These are phyloP conservation scores for Adansonia gregorii DNA, from an alignment of 441 rosid genomes.

Conservation along the genomic window DNA sequence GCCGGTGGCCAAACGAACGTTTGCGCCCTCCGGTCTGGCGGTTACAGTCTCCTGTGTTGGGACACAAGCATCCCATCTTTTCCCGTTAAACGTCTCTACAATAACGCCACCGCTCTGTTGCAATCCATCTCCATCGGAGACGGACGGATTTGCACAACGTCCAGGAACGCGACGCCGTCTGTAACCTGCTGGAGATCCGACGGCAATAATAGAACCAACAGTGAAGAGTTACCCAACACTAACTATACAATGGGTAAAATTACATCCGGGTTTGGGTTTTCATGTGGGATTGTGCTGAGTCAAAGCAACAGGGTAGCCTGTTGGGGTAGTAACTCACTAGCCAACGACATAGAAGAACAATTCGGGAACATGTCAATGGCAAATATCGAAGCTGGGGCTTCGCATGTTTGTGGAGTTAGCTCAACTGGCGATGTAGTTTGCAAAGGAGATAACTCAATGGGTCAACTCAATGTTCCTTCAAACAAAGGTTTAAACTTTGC, in stretches of 20 bases:
- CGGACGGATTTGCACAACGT: slow-evolving; percentile 64
- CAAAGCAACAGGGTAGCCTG: slow-evolving; percentile 42
- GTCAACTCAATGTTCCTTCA: slow-evolving; percentile 55
- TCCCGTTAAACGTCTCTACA: slow-evolving; percentile 56
- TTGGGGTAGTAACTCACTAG: slow-evolving; percentile 59
- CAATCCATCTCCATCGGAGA: slow-evolving; percentile 64
- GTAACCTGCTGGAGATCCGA: slow-evolving; percentile 72
- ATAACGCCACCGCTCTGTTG: slow-evolving; percentile 43
- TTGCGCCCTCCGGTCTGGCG: slow-evolving; percentile 87
- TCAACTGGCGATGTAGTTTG: slow-evolving; percentile 56
- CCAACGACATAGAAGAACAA: slow-evolving; percentile 40
- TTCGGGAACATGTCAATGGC: slow-evolving; percentile 56
- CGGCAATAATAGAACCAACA: neutral
- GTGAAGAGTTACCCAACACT: slow-evolving; percentile 4
- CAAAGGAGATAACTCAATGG: slow-evolving; percentile 53
- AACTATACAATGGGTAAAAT: slow-evolving; percentile 38
- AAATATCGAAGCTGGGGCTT: slow-evolving; percentile 61
- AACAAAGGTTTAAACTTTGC: slow-evolving; percentile 39
- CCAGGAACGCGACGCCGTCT: slow-evolving; percentile 34
- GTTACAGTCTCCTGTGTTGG: slow-evolving; percentile 79
- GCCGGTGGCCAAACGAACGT: slow-evolving; percentile 66
- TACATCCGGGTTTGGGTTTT: slow-evolving; percentile 70
- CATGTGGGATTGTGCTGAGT: slow-evolving; percentile 62
- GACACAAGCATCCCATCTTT: slow-evolving; percentile 31
- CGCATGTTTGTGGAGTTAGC: slow-evolving; percentile 77